Evolutionary conservation across 73 alveolate genomes (phyloP).

Genomic region (Stentor coeruleus): DNA sequence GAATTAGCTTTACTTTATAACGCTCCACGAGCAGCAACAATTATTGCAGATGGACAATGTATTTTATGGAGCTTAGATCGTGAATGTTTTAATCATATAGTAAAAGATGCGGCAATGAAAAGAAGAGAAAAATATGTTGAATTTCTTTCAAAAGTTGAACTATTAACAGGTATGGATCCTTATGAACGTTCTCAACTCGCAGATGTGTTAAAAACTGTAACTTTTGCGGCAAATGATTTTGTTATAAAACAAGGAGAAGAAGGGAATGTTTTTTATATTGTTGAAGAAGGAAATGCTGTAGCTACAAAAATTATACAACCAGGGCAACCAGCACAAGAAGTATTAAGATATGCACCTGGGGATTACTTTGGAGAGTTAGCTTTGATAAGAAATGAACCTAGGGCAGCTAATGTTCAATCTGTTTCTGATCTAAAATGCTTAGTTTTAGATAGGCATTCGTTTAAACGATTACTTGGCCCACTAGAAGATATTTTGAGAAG

Average conservation of each 20-base stretch:
- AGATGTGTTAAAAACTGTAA: conserved; percentile 93
- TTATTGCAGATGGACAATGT: conserved; percentile 74
- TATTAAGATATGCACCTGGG: conserved; percentile 30
- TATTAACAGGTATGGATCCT: conserved; percentile 82
- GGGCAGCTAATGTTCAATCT: conserved; percentile 39
- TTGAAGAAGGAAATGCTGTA: conserved; percentile 65
- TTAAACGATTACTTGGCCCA: conserved; percentile 45
- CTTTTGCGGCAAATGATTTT: conserved; percentile 45
- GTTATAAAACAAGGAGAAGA: conserved; percentile 62
- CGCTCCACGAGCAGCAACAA: conserved; percentile 94
- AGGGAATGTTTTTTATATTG: conserved; percentile 69
- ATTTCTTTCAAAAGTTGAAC: conserved; percentile 74
- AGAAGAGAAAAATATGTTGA: conserved; percentile 90
- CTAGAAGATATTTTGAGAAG: conserved; percentile 41
- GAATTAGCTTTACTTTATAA: conserved; percentile 85
- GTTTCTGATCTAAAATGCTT: conserved; percentile 16
- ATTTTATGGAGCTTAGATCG: conserved; percentile 89
- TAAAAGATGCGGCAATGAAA: conserved; percentile 84
- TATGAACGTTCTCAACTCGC: conserved; percentile 97
- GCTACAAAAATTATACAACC: conserved; percentile 67
- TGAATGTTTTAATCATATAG: conserved; percentile 92
- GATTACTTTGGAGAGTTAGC: conserved; percentile 51
- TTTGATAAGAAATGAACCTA: conserved; percentile 26
- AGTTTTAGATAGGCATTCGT: conserved; percentile 28
- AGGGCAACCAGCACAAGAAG: conserved; percentile 62